Conservation (phyloP, 306 rosid genomes). For the Cucumis hystrix region DNA sequence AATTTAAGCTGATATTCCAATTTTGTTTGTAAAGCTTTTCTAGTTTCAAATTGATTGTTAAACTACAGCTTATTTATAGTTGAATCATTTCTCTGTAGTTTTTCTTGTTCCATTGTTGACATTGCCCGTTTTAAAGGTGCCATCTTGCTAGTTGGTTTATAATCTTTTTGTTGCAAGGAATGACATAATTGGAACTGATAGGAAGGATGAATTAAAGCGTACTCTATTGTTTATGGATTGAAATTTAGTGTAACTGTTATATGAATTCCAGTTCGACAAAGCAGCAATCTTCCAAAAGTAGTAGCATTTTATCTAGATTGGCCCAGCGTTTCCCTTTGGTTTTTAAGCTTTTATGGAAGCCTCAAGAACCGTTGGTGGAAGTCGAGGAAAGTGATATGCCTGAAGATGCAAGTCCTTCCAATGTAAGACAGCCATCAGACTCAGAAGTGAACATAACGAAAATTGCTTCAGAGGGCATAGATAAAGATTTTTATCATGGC, state of each 20-base stretch:
- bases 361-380: conserved; percentile 19
- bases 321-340: conserved; percentile 65
- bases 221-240: neutral
- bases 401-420: conserved; percentile 12
- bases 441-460: conserved; percentile 16
- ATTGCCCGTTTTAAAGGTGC: neutral
- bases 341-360: conserved; percentile 43
- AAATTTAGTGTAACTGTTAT: neutral
- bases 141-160: neutral
- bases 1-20: neutral
- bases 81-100: neutral
- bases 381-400: conserved; percentile 16
- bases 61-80: neutral
- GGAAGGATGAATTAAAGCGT: neutral
- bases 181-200: neutral
- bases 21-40: neutral
- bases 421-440: conserved; percentile 15
- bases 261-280: conserved; percentile 21
- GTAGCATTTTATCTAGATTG: conserved; percentile 54
- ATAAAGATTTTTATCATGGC: conserved; percentile 17
- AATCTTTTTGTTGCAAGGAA: neutral
- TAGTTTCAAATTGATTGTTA: neutral
- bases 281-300: conserved; percentile 33
- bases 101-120: neutral
- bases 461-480: conserved; percentile 18